Percentiles rank a stretch among this genome's conserved stretches.
Conservation (phyloP, 805 yeast genomes). For the Millerago galiae region DNA sequence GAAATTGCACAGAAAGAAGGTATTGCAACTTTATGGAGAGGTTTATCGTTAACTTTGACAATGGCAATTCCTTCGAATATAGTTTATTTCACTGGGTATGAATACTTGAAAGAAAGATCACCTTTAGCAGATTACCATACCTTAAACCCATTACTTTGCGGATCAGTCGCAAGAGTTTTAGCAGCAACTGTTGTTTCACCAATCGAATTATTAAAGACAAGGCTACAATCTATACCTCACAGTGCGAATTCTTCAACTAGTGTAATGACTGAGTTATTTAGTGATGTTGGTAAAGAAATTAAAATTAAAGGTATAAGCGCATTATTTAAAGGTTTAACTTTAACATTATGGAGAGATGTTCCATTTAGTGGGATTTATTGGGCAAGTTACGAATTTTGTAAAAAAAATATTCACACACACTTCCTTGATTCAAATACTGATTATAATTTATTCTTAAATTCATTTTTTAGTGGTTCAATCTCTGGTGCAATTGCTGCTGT, state of each 20-base stretch:
- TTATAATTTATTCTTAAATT: constrained; percentile 45
- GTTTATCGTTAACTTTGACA: constrained; percentile 69
- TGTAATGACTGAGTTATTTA: constrained; percentile 40
- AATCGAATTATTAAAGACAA: constrained; percentile 76
- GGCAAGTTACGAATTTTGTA: constrained; percentile 63
- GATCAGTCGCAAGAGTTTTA: constrained; percentile 72
- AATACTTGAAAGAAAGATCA: constrained; percentile 71
- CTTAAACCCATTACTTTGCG: constrained; percentile 76
- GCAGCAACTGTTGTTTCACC: constrained; percentile 88
- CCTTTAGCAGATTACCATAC: constrained; percentile 38
- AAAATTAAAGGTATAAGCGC: constrained; percentile 50
- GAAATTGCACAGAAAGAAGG: constrained; percentile 74
- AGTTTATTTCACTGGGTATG: constrained; percentile 92
- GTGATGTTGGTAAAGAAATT: constrained; percentile 48
- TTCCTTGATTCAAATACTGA: constrained; percentile 7
- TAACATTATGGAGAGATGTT: constrained; percentile 95
- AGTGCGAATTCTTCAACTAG: constrained; percentile 18
- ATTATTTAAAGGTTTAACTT: constrained; percentile 75
- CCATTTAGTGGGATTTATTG: constrained; percentile 96
- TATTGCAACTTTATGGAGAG: constrained; percentile 74
- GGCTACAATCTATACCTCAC: constrained; percentile 83
- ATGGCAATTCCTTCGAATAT: constrained; percentile 94
- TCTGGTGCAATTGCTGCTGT: constrained; percentile 85
- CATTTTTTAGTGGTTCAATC: constrained; percentile 75
- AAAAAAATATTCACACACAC: constrained; percentile 6